Base-by-base conservation (phyloP, 345 rosid genomes). In the Populus alba region DNA sequence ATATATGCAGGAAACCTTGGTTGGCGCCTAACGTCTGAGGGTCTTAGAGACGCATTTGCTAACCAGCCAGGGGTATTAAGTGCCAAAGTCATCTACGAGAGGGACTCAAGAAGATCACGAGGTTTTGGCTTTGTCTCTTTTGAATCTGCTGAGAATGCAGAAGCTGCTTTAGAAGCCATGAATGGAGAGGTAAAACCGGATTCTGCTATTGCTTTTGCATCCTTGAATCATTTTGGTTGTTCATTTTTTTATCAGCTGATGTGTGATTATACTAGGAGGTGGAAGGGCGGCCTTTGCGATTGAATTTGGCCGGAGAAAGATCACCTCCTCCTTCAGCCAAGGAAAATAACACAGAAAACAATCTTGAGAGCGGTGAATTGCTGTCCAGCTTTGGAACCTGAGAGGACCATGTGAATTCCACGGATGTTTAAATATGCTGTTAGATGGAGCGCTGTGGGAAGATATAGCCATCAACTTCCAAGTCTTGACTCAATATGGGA, bases 1-100 rank as follows among this genome's bases (percentile, higher is more conserved):
- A 85, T 96, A 76, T 94, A 96, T 80, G 98, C 95, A 1, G 97
- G 99, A 49, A 94, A 96, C 78, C 99, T 92, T 25, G 87, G 93
- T 18, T 96, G 99, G 97, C 81, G 85, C 70, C 66, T 96, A 59
- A 92, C 94, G 41, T 94, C 99, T 3, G 89, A 88, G 49, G 85
- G 86, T 85, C 89, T 96, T 18, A 89, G 81, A 77, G 92, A 91
- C 76, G 97, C 92, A 16, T 96, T 96, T 73, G 90, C 85, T 0
- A 76, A 75, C 65, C 96, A 92, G 65, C 88, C 87, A n/a, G 98
- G 99, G 23, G 31, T 92, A 29, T 77, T 93, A 84, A 90, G 97
- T 83, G 97, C 95, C 70, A 96, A 90, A 84, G 94, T 93, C 68
- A 82, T 92, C 75, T 90, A 87, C n/a, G 92, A 94, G 68, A 87